Evolutionary conservation across 75 land plant species (phyloP), one percentile per base, ranked within the genome.

Genomic region (Pseudotsuga menziesii): DNA sequence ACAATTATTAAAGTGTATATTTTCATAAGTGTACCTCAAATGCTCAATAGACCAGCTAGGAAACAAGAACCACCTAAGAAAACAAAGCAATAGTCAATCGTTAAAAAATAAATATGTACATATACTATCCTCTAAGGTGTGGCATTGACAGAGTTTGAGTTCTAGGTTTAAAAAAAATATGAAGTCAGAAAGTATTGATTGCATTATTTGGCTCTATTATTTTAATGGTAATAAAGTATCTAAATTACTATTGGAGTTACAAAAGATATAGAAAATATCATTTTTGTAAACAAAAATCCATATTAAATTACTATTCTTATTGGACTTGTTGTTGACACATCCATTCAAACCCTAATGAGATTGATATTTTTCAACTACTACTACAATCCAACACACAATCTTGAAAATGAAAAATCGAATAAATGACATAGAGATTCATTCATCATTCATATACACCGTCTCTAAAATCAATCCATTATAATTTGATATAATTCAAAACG

Each of bases 31-130:
- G 77, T 75, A 90, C 97, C 97, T 97, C 99, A 84, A 94, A 97
- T 12, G 92, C 78, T 27, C 92, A 97, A 72, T 98, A 94, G 56
- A 93, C n/a, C 12, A 93, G 4, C 76, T 97, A 98, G 52, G 91
- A 41, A 22, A 81, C 87, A 57, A 87, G 75, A 5, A 85, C 98
- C 26, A 94, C 90, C 98, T 94, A 83, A 19, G 48, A 57, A 57
- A 48, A 44, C 4, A 69, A 67, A 35, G 41, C n/a, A 76, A 29
- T 6, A 20, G 35, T 69, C 72, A 39, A 69, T 69, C 54, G 20
- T 23, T 69, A n/a, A 7, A 20, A 36, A 20, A 32, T 61, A 66
- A 77, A 73, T 17, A 73, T 20, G 22, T 17, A 77, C 36, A 32
- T 27, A 13, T 3, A 35, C 41, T 13, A 13, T 11, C 3, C 23